Percentiles rank a stretch among this genome's conserved stretches.
Evolutionary conservation across 2,329 filamentous ascomycete species (phyloP).

Genomic region (Cordyceps cicadae): DNA sequence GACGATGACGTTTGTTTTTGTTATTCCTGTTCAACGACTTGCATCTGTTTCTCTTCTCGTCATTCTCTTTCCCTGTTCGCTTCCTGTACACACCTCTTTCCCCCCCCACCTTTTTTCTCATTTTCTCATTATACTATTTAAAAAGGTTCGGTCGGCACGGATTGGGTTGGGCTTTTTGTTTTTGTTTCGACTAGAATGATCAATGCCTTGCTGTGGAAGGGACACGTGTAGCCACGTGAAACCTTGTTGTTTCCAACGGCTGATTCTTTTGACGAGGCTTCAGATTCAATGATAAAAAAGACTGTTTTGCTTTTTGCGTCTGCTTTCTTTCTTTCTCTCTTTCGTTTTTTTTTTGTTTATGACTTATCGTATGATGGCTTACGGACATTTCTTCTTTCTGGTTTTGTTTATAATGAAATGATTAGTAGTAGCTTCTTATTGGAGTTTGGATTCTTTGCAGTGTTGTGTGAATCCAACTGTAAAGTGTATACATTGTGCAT

Average conservation of each 20-base stretch:
- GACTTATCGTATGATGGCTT: neutral
- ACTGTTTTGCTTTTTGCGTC: neutral
- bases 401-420: neutral
- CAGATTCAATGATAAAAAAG: constrained; percentile 8
- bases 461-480: neutral
- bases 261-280: neutral
- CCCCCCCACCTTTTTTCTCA: neutral
- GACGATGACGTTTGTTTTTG: neutral
- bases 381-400: neutral
- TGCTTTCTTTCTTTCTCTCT: neutral
- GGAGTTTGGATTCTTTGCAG: neutral
- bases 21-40: constrained; percentile 1
- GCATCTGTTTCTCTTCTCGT: neutral
- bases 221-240: too few relatives aligned
- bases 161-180: neutral
- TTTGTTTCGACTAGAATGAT: neutral
- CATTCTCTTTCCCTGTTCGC: neutral
- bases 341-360: neutral
- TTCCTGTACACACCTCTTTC: constrained; percentile 1
- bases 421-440: neutral
- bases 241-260: neutral
- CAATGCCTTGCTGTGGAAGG: neutral
- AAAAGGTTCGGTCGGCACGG: neutral
- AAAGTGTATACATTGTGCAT: too few relatives aligned
- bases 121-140: neutral